These are phyloP conservation scores for Dioscorea cayenensis DNA, from an alignment of 116 monocot genomes.

Conservation along the genomic window DNA sequence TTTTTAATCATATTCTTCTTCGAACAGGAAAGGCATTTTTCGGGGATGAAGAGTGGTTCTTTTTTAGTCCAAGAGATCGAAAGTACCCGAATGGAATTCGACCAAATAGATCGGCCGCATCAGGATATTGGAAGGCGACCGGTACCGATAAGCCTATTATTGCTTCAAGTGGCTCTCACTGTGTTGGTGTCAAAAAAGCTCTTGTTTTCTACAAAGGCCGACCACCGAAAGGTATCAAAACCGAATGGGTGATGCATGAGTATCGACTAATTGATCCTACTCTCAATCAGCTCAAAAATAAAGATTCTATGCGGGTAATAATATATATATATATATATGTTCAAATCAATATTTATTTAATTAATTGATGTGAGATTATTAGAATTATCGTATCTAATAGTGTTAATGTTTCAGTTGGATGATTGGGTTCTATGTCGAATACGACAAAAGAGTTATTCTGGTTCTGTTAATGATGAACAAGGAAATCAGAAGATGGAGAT, in stretches of 20 bases:
- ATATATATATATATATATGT: background rate
- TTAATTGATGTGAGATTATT: background rate
- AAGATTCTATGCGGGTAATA: constrained; percentile 25
- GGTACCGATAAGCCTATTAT: constrained; percentile 38
- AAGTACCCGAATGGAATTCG: constrained; percentile 30
- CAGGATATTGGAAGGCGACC: constrained; percentile 36
- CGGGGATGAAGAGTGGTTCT: constrained; percentile 40
- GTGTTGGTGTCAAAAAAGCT: constrained; percentile 35
- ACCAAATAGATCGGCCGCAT: constrained; percentile 26
- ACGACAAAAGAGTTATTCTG: constrained; percentile 15
- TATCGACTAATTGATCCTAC: constrained; percentile 21
- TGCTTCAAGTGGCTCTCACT: constrained; percentile 5
- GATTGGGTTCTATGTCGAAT: constrained; percentile 50
- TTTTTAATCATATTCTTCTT: background rate
- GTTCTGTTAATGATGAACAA: background rate
- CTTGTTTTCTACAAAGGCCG: constrained; percentile 32
- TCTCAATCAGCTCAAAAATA: constrained; percentile 1
- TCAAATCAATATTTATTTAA: no score
- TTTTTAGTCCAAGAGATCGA: constrained; percentile 30
- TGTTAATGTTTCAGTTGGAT: constrained; percentile 20
- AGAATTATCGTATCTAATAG: background rate
- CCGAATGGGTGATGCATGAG: constrained; percentile 47
- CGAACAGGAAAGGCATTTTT: constrained; percentile 28
- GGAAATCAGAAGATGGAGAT: background rate
- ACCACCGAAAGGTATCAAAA: constrained; percentile 32